Conservation (phyloP, 2,329 filamentous ascomycete genomes). For the Botrytis fabae region DNA sequence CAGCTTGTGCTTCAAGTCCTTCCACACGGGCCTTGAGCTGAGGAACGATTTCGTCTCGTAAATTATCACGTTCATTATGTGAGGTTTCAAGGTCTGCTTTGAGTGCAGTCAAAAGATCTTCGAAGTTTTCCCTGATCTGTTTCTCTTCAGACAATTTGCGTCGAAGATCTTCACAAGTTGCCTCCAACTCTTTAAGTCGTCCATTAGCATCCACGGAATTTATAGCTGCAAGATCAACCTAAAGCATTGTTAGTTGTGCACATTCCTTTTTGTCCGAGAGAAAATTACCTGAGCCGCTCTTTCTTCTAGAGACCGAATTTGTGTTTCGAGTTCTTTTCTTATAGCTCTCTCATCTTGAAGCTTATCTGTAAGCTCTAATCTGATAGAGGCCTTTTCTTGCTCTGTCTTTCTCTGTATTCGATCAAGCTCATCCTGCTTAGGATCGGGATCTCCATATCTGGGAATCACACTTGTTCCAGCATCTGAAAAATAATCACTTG, state of each 20-base stretch:
- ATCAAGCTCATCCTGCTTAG: slow-evolving; percentile 71
- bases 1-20: slow-evolving; percentile 72
- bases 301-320: slow-evolving; percentile 80
- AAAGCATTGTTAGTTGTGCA: slow-evolving; percentile 27
- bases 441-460: slow-evolving; percentile 64
- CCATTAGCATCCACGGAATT: slow-evolving; percentile 57
- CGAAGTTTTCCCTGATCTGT: slow-evolving; percentile 86
- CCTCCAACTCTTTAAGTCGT: slow-evolving; percentile 76
- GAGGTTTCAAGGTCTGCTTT: slow-evolving; percentile 79
- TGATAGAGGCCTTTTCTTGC: slow-evolving; percentile 85
- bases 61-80: slow-evolving; percentile 85
- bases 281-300: slow-evolving; percentile 64
- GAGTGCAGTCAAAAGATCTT: slow-evolving; percentile 83
- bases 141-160: slow-evolving; percentile 82
- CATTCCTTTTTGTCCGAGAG: slow-evolving; percentile 23
- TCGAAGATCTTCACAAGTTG: slow-evolving; percentile 76
- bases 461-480: slow-evolving; percentile 82
- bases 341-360: slow-evolving; percentile 81
- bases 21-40: slow-evolving; percentile 74
- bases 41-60: slow-evolving; percentile 84
- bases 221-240: slow-evolving; percentile 50
- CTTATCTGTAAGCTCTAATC: slow-evolving; percentile 80
- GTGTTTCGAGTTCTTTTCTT: slow-evolving; percentile 74
- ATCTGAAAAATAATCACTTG: slow-evolving; percentile 97
- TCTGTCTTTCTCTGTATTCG: slow-evolving; percentile 80